Percentiles rank a stretch among this genome's conserved stretches.
These are phyloP conservation scores for Claviceps africana DNA, from an alignment of 2,329 filamentous ascomycete species.

Conservation along the genomic window DNA sequence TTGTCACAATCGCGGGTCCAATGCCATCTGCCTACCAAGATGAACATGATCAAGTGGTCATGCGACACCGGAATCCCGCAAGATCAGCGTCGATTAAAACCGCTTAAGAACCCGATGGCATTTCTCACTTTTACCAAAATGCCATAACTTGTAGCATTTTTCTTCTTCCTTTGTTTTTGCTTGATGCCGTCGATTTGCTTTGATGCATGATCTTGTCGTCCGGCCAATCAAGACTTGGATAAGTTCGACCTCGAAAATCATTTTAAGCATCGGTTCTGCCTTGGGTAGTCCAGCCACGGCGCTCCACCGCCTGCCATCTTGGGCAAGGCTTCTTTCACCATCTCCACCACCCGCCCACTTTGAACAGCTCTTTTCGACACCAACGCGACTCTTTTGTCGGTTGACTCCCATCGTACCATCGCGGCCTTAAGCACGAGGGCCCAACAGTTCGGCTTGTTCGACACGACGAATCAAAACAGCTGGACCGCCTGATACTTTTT, in stretches of 20 bases:
- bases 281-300: background rate
- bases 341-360: background rate
- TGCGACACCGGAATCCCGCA: background rate
- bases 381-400: background rate
- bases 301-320: background rate
- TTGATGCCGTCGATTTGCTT: background rate
- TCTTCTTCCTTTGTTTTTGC: background rate
- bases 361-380: background rate
- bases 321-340: background rate
- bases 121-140: background rate
- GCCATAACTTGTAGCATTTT: background rate
- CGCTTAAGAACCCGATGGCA: background rate
- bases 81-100: background rate
- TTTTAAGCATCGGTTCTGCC: background rate
- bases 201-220: background rate
- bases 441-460: background rate
- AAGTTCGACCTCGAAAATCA: background rate
- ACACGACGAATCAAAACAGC: background rate
- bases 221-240: constrained; percentile 3
- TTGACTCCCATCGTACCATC: background rate
- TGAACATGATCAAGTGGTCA: constrained; percentile 26
- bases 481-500: background rate
- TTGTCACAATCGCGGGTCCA: background rate
- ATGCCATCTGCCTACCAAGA: constrained; percentile 24
- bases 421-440: background rate